These are phyloP conservation scores for Botryotinia convoluta DNA, from an alignment of 2,329 filamentous ascomycete species.

Conservation along the genomic window DNA sequence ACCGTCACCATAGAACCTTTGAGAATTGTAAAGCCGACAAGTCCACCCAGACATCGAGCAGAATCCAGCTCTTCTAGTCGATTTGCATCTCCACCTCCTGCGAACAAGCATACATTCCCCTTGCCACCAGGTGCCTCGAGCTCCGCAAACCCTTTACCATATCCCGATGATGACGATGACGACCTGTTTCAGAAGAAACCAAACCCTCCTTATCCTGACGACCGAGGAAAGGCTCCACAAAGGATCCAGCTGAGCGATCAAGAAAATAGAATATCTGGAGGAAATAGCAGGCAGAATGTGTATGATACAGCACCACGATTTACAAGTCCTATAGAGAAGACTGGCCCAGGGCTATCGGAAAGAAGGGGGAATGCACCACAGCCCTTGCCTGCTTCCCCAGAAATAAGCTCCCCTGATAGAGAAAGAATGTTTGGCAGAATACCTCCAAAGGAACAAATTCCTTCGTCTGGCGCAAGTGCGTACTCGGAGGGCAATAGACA, in stretches of 20 bases:
- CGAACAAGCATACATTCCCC: conserved; percentile 57
- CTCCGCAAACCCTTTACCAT: conserved; percentile 65
- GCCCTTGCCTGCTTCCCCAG: conserved; percentile 78
- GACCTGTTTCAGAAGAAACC: conserved; percentile 33
- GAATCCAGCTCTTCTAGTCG: conserved; percentile 37
- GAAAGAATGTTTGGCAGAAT: conserved; percentile 71
- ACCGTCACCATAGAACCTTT: conserved; percentile 68
- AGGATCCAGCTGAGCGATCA: conserved; percentile 25
- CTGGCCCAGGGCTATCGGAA: conserved; percentile 69
- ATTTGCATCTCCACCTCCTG: conserved; percentile 51
- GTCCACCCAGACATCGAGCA: conserved; percentile 50
- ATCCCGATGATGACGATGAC: conserved; percentile 66
- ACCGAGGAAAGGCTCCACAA: conserved; percentile 29
- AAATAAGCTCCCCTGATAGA: conserved; percentile 70
- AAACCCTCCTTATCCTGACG: conserved; percentile 39
- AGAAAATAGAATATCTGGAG: conserved; percentile 27
- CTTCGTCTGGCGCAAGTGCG: conserved; percentile 21
- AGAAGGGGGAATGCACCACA: conserved; percentile 78
- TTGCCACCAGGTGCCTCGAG: conserved; percentile 68
- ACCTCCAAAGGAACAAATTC: conserved; percentile 40
- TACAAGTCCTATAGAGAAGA: conserved; percentile 50
- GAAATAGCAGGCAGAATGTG: conserved; percentile 29
- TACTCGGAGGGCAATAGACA: conserved; percentile 32
- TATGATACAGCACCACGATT: conserved; percentile 39
- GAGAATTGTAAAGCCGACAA: conserved; percentile 78